These are phyloP conservation scores for Pseudohyphozyma bogoriensis DNA, from an alignment of 768 basidiomycete species.

Conservation along the genomic window DNA sequence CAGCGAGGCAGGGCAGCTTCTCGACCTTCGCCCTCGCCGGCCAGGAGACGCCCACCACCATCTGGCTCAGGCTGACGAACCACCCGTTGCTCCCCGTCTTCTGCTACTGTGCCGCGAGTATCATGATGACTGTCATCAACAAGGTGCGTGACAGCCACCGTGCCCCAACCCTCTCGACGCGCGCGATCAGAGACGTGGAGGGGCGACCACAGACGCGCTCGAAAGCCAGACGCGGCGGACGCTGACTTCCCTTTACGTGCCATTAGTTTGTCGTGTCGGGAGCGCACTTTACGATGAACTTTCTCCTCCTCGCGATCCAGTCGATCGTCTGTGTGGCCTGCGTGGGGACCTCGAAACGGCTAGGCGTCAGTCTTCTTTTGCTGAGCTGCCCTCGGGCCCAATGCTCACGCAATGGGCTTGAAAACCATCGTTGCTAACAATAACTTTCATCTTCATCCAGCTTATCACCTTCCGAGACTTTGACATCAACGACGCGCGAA, in stretches of 20 bases:
- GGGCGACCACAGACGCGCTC: neutral
- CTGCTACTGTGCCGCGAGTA: constrained; percentile 84
- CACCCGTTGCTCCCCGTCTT: constrained; percentile 53
- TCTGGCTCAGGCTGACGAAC: no score
- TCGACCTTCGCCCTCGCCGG: no score
- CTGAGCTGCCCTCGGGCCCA: neutral
- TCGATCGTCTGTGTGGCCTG: constrained; percentile 73
- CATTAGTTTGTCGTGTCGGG: constrained; percentile 77
- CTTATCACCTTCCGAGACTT: constrained; percentile 78
- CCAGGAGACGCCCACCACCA: no score
- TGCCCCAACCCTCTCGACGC: neutral
- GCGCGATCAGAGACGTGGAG: neutral
- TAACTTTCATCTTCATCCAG: constrained; percentile 11
- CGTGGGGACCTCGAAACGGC: constrained; percentile 60
- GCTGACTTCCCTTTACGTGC: neutral
- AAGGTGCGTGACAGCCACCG: constrained; percentile 54
- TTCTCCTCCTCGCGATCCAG: constrained; percentile 83
- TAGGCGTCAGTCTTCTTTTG: constrained; percentile 43
- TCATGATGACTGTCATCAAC: constrained; percentile 94
- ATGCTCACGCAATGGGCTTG: neutral
- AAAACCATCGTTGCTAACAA: constrained; percentile 6
- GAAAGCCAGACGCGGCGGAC: no score
- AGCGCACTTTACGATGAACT: constrained; percentile 88
- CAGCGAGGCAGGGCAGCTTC: no score
- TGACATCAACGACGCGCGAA: constrained; percentile 68